Base-by-base conservation (phyloP, 176 grass and related monocot species). In the Raddia distichophylla region DNA sequence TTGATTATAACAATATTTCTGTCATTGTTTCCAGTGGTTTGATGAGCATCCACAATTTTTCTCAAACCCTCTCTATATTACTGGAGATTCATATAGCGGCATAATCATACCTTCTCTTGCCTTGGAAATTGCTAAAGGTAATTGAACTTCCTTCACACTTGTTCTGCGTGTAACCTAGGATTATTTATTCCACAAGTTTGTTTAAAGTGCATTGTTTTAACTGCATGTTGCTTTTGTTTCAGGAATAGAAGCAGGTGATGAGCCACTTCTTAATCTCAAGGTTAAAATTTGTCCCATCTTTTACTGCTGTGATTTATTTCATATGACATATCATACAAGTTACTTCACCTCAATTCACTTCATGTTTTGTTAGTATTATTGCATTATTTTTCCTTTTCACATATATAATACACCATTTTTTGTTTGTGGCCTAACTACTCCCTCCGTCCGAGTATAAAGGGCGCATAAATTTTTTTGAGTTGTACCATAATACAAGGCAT, bases 61-160 rank as follows among this genome's bases (percentile, higher is more conserved):
- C 3, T 51, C 84, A 6, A 97, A 94, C 60, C 91, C 86, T 40
- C 70, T 97, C 35, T 97, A 94, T 54, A 86, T 91, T 49, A 64
- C 58, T 0, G 94, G 91, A 37, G 91, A 97, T 80, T 97, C 94
- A 0, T 94, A 94, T 71, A 75, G 85, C 32, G 94, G 94, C 35
- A 55, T 88, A 59, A 88, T 85, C 16, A 87, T 92, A n/a, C 91
- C 91, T 53, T 56, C 84, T 16, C 84, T 89, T 5, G 18, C 91
- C 43, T 64, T 85, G 19, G 60, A 84, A 73, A 85, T 97, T 3
- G 75, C 63, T n/a, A 66, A 84, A 90, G 90, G 87, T 95, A 69
- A 72, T 18, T 33, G 0, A 69, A 11, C 5, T 22, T 67, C 49
- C 7, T 14, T 10, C 17, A 9, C 17, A 0, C 17, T 17, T n/a